Base-by-base conservation (phyloP, 2,329 filamentous ascomycete species). In the Atkinsonella hypoxylon region DNA sequence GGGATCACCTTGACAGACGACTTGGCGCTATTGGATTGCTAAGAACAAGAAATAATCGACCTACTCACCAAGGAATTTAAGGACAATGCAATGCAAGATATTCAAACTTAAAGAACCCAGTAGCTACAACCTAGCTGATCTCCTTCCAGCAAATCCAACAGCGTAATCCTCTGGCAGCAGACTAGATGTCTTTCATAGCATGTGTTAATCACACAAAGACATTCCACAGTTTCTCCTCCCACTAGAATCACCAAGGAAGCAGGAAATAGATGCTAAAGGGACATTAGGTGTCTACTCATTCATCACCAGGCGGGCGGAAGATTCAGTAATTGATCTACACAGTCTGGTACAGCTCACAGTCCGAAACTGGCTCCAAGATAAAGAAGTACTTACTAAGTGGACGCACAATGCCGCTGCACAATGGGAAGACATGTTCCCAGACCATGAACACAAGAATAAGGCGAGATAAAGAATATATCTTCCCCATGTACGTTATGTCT, bases 101-200 rank as follows among this genome's bases (percentile, higher is more conserved):
- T 53, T 54, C 41, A n/a, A 58, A 51, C 10, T 59, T 65, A 8
- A 61, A 61, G 40, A 65, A 67, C 47, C 59, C 67, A 9, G 58
- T 71, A 12, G 65, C 64, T 38, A 62, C 61, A 1, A 69, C 69
- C 1, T 68, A 67, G 62, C 49, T 68, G 1, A 59, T 72, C 17
- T 71, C 70, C 0, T 68, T 74, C 18, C 55, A 67, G 20, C 59
- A 67, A 32, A 66, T 71, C 12, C 58, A 56, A 17, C 50, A 51
- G 17, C 53, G 30, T 1, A 54, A 70, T 52, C 18, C 49, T 2
- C 36, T 58, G 5, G 70, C 70, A 4, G 65, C 63, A 48, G 52
- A 68, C 1, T 57, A 69, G 47, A 57, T 75, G 2, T 62, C 61
- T 0, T 69, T 73, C 48, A 63, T 72, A 41, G 67, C 66, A 5